Conservation (phyloP, 805 yeast genomes). For the Spathaspora gorwiae region DNA sequence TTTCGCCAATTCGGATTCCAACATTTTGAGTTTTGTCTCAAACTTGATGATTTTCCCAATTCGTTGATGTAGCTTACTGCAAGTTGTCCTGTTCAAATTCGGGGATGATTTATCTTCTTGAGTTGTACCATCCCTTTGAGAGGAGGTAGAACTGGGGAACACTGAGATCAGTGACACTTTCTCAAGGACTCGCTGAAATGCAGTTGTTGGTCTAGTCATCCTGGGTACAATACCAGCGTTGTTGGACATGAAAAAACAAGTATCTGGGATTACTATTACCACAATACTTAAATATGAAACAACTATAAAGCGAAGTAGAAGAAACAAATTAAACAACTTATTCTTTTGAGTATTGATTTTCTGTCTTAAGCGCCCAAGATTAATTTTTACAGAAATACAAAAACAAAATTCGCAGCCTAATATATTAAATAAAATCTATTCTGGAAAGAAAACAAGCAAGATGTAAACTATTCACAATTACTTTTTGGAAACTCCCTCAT, state of each 20-base stretch:
- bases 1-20: constrained; percentile 33
- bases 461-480: not conserved
- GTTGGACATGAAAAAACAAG: not conserved
- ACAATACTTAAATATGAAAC: too few relatives aligned
- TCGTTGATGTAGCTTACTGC: constrained; percentile 8
- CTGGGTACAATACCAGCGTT: not conserved
- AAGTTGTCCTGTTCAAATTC: not conserved
- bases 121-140: not conserved
- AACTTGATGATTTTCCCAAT: constrained; percentile 24
- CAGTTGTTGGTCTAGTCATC: constrained; percentile 18
- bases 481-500: constrained; percentile 49
- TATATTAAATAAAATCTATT: not conserved
- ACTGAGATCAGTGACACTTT: constrained; percentile 12
- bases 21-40: constrained; percentile 33
- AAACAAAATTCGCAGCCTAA: too few relatives aligned
- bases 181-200: constrained; percentile 17
- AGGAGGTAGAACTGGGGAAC: not conserved
- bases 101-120: not conserved
- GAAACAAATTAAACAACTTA: too few relatives aligned
- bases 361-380: not conserved
- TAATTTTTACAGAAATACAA: too few relatives aligned
- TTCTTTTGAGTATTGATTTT: not conserved
- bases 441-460: not conserved
- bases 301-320: too few relatives aligned
- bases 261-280: too few relatives aligned